Conservation (phyloP, 192 early-diverging fungal genomes). For the Coemansia sp. region DNA sequence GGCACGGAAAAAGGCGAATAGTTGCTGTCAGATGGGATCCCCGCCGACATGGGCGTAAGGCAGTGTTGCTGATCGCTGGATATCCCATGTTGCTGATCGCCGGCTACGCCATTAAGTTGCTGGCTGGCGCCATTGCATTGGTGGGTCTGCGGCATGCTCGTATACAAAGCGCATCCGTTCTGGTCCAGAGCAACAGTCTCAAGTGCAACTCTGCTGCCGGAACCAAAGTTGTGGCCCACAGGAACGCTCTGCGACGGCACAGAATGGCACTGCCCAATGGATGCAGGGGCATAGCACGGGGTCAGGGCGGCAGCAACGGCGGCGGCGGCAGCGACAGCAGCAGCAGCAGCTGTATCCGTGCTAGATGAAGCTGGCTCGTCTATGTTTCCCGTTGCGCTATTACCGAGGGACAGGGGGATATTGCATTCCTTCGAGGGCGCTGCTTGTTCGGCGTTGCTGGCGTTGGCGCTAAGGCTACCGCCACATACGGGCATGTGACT, state of each 20-base stretch:
- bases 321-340: not conserved
- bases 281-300: conserved; percentile 1
- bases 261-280: not conserved
- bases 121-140: not conserved
- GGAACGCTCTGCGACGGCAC: conserved; percentile 6
- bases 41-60: conserved; percentile 15
- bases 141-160: not conserved
- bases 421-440: not conserved
- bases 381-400: not conserved
- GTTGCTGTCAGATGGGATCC: conserved; percentile 3
- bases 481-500: not conserved
- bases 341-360: not conserved
- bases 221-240: not conserved
- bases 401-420: conserved; percentile 1
- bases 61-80: conserved; percentile 5
- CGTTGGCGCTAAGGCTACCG: conserved; percentile 6
- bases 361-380: not conserved
- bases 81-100: not conserved
- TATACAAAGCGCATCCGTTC: conserved; percentile 8
- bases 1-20: conserved; percentile 38
- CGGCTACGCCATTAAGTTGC: too few species aligned
- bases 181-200: conserved; percentile 13
- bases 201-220: not conserved
- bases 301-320: not conserved
- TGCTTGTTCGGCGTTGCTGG: not conserved